A percentile compares a stretch with the other conserved stretches of the same genome.
Evolutionary conservation across 441 rosid genomes (phyloP).

Genomic region (Euphorbia celastroides): DNA sequence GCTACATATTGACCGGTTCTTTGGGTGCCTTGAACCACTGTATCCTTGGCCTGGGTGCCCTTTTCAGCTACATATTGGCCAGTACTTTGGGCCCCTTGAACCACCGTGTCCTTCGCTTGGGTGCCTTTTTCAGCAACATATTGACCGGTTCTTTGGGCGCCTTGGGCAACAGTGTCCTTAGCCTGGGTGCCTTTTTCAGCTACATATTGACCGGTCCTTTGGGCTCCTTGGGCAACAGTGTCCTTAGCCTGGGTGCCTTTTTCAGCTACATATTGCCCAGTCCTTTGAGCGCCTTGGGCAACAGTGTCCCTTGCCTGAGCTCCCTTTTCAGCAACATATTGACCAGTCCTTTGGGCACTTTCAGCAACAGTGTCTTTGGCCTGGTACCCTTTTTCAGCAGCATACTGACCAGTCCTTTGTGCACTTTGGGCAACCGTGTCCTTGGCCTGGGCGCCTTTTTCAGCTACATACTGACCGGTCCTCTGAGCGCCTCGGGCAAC

Average conservation of each 20-base stretch:
- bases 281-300: constrained; percentile 30
- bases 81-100: constrained; percentile 30
- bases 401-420: constrained; percentile 22
- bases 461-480: constrained; percentile 10
- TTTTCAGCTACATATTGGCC: constrained; percentile 16
- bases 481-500: constrained; percentile 32
- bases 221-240: constrained; percentile 18
- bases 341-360: constrained; percentile 29
- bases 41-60: constrained; percentile 36
- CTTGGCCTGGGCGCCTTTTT: constrained; percentile 33
- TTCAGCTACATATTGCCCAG: constrained; percentile 24
- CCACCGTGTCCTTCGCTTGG: constrained; percentile 36
- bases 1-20: constrained; percentile 23
- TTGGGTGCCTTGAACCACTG: constrained; percentile 32
- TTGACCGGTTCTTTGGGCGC: constrained; percentile 26
- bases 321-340: constrained; percentile 25
- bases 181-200: constrained; percentile 24
- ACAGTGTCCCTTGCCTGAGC: constrained; percentile 38
- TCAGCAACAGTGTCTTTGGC: constrained; percentile 36
- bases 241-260: constrained; percentile 1
- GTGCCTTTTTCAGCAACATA: constrained; percentile 25
- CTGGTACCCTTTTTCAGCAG: constrained; percentile 27
- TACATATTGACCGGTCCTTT: constrained; percentile 22
- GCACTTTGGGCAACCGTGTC: constrained; percentile 37
- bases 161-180: constrained; percentile 34